Evolutionary conservation across 148 eudicot genomes (phyloP).

Genomic region (Amaranthus cruentus): DNA sequence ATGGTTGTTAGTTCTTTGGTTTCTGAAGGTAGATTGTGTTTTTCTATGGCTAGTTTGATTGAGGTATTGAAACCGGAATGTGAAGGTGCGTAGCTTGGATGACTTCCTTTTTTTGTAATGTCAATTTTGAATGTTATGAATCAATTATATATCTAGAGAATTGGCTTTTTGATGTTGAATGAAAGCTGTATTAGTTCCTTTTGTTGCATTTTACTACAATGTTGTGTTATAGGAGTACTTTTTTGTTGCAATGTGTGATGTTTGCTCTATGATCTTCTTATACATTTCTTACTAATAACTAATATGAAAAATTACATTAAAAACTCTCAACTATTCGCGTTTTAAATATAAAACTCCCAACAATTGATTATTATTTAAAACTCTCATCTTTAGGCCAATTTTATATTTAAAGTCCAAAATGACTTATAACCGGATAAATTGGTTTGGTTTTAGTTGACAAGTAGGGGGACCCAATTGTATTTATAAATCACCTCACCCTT

Average conservation of each 20-base stretch:
- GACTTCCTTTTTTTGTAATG: constrained; percentile 9
- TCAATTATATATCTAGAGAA: constrained; percentile 6
- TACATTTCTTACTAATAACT: not conserved
- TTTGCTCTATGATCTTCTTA: not conserved
- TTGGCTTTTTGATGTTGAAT: not conserved
- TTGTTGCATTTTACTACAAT: not conserved
- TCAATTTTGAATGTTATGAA: constrained; percentile 11
- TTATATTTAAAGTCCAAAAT: too few relatives aligned
- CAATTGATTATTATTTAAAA: too few relatives aligned
- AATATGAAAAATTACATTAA: too few relatives aligned
- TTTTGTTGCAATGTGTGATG: not conserved
- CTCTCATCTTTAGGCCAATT: too few relatives aligned
- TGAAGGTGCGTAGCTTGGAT: constrained; percentile 27
- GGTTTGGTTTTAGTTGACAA: too few relatives aligned
- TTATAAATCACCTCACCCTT: too few relatives aligned
- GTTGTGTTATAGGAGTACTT: not conserved
- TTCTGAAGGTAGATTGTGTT: constrained; percentile 56
- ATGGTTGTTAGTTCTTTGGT: constrained; percentile 50
- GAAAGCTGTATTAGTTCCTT: not conserved
- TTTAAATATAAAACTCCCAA: too few relatives aligned
- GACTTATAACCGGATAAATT: too few relatives aligned
- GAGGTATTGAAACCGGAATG: constrained; percentile 40
- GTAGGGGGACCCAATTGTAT: too few relatives aligned
- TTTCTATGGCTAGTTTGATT: constrained; percentile 46
- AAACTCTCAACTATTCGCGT: too few relatives aligned